phyloP scores from a whole-genome alignment of 768 basidiomycete genomes.

The Boletus edulis region DNA sequence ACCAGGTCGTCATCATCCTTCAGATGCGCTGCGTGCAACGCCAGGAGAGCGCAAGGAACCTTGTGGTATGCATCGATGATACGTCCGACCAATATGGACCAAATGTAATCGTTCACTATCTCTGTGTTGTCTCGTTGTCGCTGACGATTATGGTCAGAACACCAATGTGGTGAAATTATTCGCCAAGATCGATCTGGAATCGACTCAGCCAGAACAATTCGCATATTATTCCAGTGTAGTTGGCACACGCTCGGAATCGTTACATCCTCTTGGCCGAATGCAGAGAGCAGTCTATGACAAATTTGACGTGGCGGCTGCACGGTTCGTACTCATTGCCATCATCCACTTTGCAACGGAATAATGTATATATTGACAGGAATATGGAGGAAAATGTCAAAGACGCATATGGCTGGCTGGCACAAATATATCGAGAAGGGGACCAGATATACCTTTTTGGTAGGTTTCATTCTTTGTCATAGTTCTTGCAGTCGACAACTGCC shows the following conservation, averaged over 20 bases:
- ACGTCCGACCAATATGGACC: slow-evolving; percentile 14
- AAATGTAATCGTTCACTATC: slow-evolving; percentile 38
- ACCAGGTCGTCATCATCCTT: too few relatives aligned
- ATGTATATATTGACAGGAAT: slow-evolving; percentile 22
- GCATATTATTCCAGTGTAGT: slow-evolving; percentile 37
- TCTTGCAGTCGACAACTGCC: neutral
- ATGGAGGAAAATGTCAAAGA: slow-evolving; percentile 33
- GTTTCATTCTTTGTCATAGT: neutral
- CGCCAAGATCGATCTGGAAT: slow-evolving; percentile 19
- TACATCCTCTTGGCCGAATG: neutral
- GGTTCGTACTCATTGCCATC: neutral
- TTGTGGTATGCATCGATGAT: slow-evolving; percentile 24
- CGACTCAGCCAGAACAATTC: slow-evolving; percentile 8
- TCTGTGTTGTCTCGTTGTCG: neutral
- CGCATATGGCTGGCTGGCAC: slow-evolving; percentile 34
- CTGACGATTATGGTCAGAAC: slow-evolving; percentile 17
- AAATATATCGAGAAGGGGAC: slow-evolving; percentile 31
- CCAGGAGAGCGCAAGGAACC: slow-evolving; percentile 26
- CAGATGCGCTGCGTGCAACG: neutral
- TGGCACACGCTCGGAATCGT: slow-evolving; percentile 22
- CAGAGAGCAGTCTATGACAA: neutral
- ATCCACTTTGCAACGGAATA: too few relatives aligned
- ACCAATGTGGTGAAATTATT: slow-evolving; percentile 36
- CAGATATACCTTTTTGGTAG: slow-evolving; percentile 36
- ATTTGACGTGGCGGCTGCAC: neutral